Evolutionary conservation across 2,329 filamentous ascomycete species (phyloP), one percentile per base, ranked within the genome.

Genomic region (Pseudomassariella vexata): DNA sequence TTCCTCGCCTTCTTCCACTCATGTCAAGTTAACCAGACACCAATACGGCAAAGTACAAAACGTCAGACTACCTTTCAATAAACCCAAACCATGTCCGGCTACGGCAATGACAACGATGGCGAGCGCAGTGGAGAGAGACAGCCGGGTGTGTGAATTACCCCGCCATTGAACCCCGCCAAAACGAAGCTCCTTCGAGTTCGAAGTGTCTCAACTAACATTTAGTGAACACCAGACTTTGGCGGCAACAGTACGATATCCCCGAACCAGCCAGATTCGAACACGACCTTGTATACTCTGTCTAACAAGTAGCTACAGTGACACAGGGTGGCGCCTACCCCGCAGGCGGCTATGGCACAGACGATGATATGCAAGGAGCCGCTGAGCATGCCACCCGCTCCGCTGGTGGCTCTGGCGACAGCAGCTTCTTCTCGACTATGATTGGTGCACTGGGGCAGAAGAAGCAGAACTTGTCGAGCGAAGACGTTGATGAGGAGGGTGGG

Each of bases 361-460:
- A 72, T 35, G 68, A 73, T 46, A 56, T 71, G 39, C 52, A 56
- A 21, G 59, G 59, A 14, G 68, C 70, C 5, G 64, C 68, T 34
- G 56, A 68, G 34, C 60, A 68, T 29, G 73, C 72, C 12, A 57
- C 58, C 40, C 55, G 60, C 19, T 58, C 63, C 34, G 63, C 68
- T 15, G 67, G 69, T 34, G 53, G 50, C 20, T 66, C 63, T 16
- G 68, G 68, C 29, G 60, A 63, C 47, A 50, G 50, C 46, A 59
- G 62, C 47, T 52, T 76, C 36, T 77, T 76, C 49, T 62, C 63
- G 36, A 55, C 40, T 45, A 56, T 76, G 36, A 54, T 75, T 19
- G 58, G 62, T 32, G 49, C 60, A 24, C 56, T 77, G 28, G 56
- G 59, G 12, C 57, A 70, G 55, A 70, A 68, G 52, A 70, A 73